Conservation (phyloP, 805 yeast species). For the Candida fluviatilis region DNA sequence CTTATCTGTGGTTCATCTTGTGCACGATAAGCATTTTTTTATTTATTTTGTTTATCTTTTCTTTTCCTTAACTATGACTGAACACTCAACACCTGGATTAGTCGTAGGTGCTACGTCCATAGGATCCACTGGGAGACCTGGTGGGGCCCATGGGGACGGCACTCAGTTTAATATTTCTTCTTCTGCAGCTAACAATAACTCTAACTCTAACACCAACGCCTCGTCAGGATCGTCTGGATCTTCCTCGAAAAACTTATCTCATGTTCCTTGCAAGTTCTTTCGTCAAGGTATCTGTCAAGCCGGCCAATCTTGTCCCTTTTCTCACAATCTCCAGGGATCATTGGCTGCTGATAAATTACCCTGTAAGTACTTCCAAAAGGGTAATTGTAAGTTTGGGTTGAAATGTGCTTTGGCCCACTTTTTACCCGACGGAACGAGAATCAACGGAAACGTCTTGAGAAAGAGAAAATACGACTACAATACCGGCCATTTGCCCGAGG, state of each 20-base stretch:
- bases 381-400: conserved; percentile 93
- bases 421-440: conserved; percentile 82
- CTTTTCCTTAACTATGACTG: neutral
- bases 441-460: conserved; percentile 42
- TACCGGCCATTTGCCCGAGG: no score
- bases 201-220: neutral
- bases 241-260: conserved; percentile 59
- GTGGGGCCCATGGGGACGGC: no score
- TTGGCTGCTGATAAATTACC: conserved; percentile 53
- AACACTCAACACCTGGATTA: no score
- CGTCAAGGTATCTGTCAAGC: conserved; percentile 95
- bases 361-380: conserved; percentile 92
- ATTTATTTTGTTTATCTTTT: neutral
- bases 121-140: no score
- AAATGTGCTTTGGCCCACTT: conserved; percentile 94
- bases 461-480: conserved; percentile 3
- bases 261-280: conserved; percentile 94
- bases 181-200: no score
- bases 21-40: neutral
- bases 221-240: conserved; percentile 8
- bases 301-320: conserved; percentile 86
- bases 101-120: no score
- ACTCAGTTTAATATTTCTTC: no score
- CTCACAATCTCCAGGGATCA: conserved; percentile 65
- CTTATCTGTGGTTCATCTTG: conserved; percentile 2